Evolutionary conservation across 176 grass and related monocot genomes (phyloP).

Genomic region (Ampelocalamus luodianensis): DNA sequence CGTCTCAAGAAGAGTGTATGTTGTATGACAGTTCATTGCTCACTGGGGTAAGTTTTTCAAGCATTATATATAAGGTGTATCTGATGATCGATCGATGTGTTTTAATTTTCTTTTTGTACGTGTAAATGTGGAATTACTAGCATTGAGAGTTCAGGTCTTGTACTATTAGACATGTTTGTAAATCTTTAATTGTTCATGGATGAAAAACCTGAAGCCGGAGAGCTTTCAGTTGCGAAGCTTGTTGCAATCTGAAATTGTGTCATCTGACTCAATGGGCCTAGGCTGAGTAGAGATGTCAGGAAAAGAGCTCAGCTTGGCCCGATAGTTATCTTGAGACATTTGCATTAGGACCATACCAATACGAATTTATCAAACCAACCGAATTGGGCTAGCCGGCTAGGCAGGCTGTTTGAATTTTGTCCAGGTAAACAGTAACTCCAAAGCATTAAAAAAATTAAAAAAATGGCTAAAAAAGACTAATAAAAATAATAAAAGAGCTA

Average conservation of each 20-base stretch:
- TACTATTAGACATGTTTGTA: conserved; percentile 27
- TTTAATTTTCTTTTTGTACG: conserved; percentile 8
- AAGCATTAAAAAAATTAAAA: not conserved
- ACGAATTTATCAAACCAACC: not conserved
- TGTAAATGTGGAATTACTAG: conserved; percentile 49
- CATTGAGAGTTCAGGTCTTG: conserved; percentile 10
- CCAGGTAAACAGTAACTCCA: not conserved
- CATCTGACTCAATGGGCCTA: not conserved
- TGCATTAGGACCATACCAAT: not conserved
- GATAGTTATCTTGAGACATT: not conserved
- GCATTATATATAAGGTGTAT: conserved; percentile 39
- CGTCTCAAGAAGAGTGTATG: conserved; percentile 9
- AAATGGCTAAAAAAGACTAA: not conserved
- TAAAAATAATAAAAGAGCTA: not conserved
- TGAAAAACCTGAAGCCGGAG: not conserved
- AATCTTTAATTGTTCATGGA: conserved; percentile 5
- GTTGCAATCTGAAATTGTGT: not conserved
- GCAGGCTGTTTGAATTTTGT: not conserved
- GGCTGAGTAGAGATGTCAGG: not conserved
- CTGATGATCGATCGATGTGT: not conserved
- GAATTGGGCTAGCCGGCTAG: not conserved
- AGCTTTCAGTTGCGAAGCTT: conserved; percentile 1
- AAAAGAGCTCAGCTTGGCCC: not conserved
- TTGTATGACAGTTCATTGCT: not conserved
- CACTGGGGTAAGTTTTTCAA: conserved; percentile 35